Percentiles rank a stretch among this genome's conserved stretches.
Evolutionary conservation across 2,329 filamentous ascomycete genomes (phyloP).

Genomic region (Laburnicola sp.): DNA sequence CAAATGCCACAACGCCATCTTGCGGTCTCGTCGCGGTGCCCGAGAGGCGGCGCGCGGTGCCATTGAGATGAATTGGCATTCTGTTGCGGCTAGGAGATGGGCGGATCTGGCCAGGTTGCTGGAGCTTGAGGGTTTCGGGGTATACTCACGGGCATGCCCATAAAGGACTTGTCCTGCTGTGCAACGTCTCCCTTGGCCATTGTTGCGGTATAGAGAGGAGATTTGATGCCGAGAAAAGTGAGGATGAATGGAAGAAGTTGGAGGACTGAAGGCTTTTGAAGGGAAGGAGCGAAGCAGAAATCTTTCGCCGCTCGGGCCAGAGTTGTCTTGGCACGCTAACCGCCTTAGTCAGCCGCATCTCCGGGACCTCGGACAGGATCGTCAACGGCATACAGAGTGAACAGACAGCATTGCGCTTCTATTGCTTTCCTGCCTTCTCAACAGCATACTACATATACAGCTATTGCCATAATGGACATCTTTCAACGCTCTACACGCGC

Average conservation of each 20-base stretch:
- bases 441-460: neutral
- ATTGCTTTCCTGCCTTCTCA: neutral
- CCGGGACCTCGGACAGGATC: conserved; percentile 8
- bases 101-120: conserved; percentile 24
- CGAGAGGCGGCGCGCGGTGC: conserved; percentile 22
- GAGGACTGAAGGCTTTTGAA: conserved; percentile 6
- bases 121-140: conserved; percentile 8
- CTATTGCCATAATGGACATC: neutral
- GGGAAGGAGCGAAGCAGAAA: conserved; percentile 6
- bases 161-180: conserved; percentile 57
- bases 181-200: conserved; percentile 51
- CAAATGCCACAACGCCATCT: conserved; percentile 27
- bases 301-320: conserved; percentile 7
- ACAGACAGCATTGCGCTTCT: neutral
- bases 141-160: conserved; percentile 54
- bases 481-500: neutral
- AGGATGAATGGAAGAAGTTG: conserved; percentile 22
- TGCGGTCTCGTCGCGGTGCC: conserved; percentile 19
- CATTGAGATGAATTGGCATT: conserved; percentile 34
- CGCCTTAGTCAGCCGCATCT: conserved; percentile 11
- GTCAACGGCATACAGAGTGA: too few species aligned
- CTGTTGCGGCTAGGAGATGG: conserved; percentile 19
- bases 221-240: conserved; percentile 45
- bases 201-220: conserved; percentile 42
- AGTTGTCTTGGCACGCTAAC: conserved; percentile 8